phyloP scores from a whole-genome alignment of 2,329 filamentous ascomycete genomes.

The Pezicula rhizophila region DNA sequence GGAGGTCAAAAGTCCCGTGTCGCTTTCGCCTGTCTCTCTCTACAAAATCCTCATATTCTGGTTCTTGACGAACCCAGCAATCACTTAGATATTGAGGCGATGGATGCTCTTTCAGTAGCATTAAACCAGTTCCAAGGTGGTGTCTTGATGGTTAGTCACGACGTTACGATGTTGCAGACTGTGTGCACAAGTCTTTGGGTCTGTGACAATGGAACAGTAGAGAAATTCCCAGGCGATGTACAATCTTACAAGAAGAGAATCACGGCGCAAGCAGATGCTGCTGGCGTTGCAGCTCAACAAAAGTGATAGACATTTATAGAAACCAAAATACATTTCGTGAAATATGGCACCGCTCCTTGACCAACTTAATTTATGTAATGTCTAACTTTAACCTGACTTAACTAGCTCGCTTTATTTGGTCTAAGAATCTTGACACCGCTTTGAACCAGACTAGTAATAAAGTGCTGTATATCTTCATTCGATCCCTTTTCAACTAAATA shows the following conservation, averaged over 20 bases:
- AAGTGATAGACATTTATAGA: not conserved
- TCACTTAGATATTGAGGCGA: constrained; percentile 94
- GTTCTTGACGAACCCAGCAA: constrained; percentile 98
- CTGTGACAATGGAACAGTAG: constrained; percentile 86
- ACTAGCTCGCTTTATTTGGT: too few species aligned
- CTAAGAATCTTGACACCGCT: too few species aligned
- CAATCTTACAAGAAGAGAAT: constrained; percentile 98
- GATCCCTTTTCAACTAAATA: too few species aligned
- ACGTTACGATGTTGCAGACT: constrained; percentile 96
- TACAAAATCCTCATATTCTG: constrained; percentile 92
- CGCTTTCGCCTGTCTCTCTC: constrained; percentile 90
- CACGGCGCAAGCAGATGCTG: constrained; percentile 76
- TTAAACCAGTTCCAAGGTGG: constrained; percentile 85
- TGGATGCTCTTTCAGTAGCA: constrained; percentile 88
- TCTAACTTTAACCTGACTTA: too few species aligned
- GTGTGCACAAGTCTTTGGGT: constrained; percentile 96
- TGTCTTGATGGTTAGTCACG: constrained; percentile 97
- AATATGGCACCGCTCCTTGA: too few species aligned
- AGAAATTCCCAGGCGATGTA: constrained; percentile 93
- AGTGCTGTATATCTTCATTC: too few species aligned
- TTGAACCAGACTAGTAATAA: too few species aligned
- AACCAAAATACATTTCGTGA: too few species aligned
- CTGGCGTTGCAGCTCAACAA: constrained; percentile 72
- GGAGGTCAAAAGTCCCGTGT: constrained; percentile 98
- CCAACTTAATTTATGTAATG: too few species aligned